Evolutionary conservation across 2,329 filamentous ascomycete genomes (phyloP), one percentile per base, ranked within the genome.

Genomic region (Neofusicoccum ribis): DNA sequence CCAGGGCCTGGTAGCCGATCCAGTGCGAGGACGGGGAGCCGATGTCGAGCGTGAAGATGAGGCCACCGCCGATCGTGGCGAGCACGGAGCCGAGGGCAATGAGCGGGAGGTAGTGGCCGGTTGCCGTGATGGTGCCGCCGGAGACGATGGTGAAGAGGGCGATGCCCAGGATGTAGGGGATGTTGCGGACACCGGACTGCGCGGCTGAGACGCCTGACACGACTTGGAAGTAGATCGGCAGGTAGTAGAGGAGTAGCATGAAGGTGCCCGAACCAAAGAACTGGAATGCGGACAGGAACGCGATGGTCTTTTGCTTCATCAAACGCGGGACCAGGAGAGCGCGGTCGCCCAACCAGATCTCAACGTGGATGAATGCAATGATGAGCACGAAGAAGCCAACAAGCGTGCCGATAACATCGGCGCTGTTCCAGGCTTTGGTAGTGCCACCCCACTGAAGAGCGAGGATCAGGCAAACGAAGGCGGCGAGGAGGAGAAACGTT

Each of bases 201-300:
- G 73, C 70, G 0, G 81, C 72, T 8, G 68, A 73, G 12, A 72
- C 71, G 52, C 73, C 72, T 20, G 71, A 68, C 8, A 82, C 73
- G 1, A 74, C 72, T 69, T 84, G 82, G 72, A 84, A 84, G 68
- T 82, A 84, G 39, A 84, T 79, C 8, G 81, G 81, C 0, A 83
- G 71, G 68, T 81, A 82, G 70, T 82, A 83, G 9, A 82, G 68
- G 2, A 78, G 59, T 14, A 79, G 27, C 64, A 79, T 75, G 63
- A 76, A 80, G 12, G 66, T 58, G 9, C 78, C 77, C 68, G 67
- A 47, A 63, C 72, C 69, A 66, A 80, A 74, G 68, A 81, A 75
- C 12, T 73, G 70, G 66, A 73, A 82, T 9, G 73, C 59, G 37
- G 72, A 76, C 34, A 71, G 70, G n/a, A 72, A 70, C 17, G 67